These are phyloP conservation scores for Polymyxa betae DNA, from an alignment of 208 protist species.

Conservation along the genomic window DNA sequence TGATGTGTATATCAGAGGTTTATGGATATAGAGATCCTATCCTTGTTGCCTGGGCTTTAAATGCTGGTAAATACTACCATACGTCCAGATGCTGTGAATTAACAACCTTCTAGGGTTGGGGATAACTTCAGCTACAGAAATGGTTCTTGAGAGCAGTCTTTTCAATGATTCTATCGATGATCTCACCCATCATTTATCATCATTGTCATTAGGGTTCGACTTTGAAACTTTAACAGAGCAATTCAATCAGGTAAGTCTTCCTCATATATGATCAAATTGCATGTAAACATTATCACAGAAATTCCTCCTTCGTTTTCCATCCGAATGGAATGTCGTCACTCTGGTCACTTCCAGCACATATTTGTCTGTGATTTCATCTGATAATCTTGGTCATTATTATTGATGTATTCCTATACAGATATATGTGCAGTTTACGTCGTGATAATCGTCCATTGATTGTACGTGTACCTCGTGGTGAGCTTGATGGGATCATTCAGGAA, in stretches of 20 bases:
- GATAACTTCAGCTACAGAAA: neutral
- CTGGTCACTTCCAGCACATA: neutral
- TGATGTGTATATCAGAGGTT: too few relatives aligned
- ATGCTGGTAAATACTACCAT: too few relatives aligned
- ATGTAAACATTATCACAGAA: neutral
- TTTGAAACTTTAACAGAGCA: neutral
- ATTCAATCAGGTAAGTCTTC: neutral
- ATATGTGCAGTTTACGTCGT: neutral
- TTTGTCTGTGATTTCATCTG: neutral
- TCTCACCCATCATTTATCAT: neutral
- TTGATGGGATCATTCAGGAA: neutral
- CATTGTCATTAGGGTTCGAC: neutral
- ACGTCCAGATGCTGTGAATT: too few relatives aligned
- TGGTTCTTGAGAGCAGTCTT: neutral
- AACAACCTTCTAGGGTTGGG: too few relatives aligned
- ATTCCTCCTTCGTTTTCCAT: neutral
- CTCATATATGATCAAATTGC: neutral
- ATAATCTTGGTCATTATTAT: neutral
- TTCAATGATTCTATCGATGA: neutral
- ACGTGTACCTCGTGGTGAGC: neutral
- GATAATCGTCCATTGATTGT: neutral
- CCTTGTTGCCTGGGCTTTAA: too few relatives aligned
- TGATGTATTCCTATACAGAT: neutral
- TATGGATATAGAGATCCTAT: too few relatives aligned
- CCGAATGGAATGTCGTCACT: neutral